Evolutionary conservation across 257 asterid species (phyloP).

Genomic region (Solanum gandarillasii): DNA sequence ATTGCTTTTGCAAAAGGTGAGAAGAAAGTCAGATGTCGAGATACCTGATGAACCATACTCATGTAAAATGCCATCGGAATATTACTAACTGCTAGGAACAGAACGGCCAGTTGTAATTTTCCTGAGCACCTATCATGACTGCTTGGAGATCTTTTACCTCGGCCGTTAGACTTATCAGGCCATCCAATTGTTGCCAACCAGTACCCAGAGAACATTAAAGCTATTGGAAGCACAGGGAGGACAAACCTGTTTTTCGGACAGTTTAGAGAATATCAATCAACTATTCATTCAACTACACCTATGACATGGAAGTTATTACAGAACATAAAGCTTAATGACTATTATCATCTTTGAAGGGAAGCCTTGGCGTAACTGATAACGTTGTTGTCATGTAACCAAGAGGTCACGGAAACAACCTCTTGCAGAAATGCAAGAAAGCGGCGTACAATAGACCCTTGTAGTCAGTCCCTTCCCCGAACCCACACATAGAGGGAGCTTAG

Average conservation of each 20-base stretch:
- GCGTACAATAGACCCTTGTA: neutral
- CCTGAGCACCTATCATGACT: conserved; percentile 7
- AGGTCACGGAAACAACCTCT: neutral
- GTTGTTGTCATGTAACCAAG: neutral
- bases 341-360: neutral
- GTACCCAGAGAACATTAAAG: conserved; percentile 77
- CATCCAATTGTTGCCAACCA: conserved; percentile 43
- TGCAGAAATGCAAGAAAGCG: neutral
- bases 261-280: conserved; percentile 31
- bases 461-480: neutral
- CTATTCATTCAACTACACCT: neutral
- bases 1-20: neutral
- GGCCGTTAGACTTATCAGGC: conserved; percentile 13
- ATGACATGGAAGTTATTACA: neutral
- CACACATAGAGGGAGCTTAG: neutral
- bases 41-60: conserved; percentile 96
- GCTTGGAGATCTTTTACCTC: conserved; percentile 16
- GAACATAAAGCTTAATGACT: neutral
- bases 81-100: conserved; percentile 64
- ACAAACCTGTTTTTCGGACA: conserved; percentile 67
- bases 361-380: neutral
- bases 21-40: neutral
- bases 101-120: conserved; percentile 33
- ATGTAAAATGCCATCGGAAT: conserved; percentile 88
- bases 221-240: conserved; percentile 92